phyloP scores from a whole-genome alignment of 2,329 filamentous ascomycete genomes.

The Sporothrix curviconia region DNA sequence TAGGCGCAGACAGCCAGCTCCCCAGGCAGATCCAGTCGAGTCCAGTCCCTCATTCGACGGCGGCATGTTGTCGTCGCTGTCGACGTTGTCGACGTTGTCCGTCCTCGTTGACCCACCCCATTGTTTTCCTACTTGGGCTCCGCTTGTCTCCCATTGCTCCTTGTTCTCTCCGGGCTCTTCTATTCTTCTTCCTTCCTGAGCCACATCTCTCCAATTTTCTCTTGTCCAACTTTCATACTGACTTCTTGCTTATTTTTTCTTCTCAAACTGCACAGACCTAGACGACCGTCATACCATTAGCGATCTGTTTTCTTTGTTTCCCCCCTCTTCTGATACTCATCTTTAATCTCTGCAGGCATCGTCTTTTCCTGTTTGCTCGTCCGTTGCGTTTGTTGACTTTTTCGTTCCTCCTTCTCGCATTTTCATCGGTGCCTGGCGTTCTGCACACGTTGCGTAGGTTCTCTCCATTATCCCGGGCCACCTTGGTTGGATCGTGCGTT shows the following conservation, averaged over 20 bases:
- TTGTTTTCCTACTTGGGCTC: conserved; percentile 6
- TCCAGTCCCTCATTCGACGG: neutral
- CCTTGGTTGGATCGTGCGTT: too few species aligned
- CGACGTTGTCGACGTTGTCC: neutral
- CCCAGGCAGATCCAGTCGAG: neutral
- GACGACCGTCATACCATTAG: neutral
- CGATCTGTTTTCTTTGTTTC: neutral
- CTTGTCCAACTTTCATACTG: neutral
- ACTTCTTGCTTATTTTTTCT: neutral
- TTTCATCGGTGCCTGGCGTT: conserved; percentile 18
- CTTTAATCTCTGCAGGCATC: neutral
- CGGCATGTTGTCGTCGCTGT: neutral
- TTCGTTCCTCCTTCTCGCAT: conserved; percentile 11
- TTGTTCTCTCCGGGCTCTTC: neutral
- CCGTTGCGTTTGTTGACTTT: neutral
- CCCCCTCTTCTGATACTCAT: neutral
- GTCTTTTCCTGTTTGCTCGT: neutral
- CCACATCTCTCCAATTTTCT: conserved; percentile 1
- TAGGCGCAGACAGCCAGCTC: neutral
- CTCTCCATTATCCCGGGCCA: too few species aligned
- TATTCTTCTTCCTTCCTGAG: neutral
- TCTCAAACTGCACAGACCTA: neutral
- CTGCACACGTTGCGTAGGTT: neutral
- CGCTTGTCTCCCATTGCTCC: neutral
- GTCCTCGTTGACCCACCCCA: neutral